Evolutionary conservation across 257 asterid genomes (phyloP).

Genomic region (Lavandula angustifolia): DNA sequence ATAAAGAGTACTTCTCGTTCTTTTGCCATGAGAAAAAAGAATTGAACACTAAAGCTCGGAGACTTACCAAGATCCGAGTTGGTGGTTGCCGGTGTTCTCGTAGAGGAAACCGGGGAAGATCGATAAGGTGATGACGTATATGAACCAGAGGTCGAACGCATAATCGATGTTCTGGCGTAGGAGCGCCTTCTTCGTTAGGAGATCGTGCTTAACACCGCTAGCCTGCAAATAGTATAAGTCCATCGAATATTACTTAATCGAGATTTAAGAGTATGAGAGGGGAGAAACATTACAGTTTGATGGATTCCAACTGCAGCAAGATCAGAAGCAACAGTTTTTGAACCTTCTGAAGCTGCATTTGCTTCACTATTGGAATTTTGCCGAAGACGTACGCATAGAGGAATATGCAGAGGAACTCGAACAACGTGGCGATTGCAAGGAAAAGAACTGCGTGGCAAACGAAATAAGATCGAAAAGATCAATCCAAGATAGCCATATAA

Average conservation of each 20-base stretch:
- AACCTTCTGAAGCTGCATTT: constrained; percentile 88
- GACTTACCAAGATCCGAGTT: constrained; percentile 79
- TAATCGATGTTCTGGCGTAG: constrained; percentile 62
- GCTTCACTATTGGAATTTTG: constrained; percentile 68
- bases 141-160: constrained; percentile 51
- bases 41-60: neutral
- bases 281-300: constrained; percentile 14
- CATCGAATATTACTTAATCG: too few relatives aligned
- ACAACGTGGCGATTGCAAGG: constrained; percentile 63
- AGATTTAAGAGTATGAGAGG: too few relatives aligned
- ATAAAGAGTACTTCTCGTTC: too few relatives aligned
- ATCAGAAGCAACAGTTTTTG: constrained; percentile 80
- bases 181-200: constrained; percentile 59
- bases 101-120: constrained; percentile 85
- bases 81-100: constrained; percentile 78
- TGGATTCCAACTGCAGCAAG: constrained; percentile 84
- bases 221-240: constrained; percentile 31
- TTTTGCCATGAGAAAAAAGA: too few relatives aligned
- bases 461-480: neutral
- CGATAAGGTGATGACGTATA: constrained; percentile 66
- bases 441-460: constrained; percentile 56
- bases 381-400: constrained; percentile 65
- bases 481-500: neutral
- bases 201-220: constrained; percentile 36
- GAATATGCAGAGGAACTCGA: constrained; percentile 65